Percentiles rank a stretch among this genome's conserved stretches.
phyloP scores from a whole-genome alignment of 495 filamentous ascomycete species.

The Penicillium macrosclerotiorum region DNA sequence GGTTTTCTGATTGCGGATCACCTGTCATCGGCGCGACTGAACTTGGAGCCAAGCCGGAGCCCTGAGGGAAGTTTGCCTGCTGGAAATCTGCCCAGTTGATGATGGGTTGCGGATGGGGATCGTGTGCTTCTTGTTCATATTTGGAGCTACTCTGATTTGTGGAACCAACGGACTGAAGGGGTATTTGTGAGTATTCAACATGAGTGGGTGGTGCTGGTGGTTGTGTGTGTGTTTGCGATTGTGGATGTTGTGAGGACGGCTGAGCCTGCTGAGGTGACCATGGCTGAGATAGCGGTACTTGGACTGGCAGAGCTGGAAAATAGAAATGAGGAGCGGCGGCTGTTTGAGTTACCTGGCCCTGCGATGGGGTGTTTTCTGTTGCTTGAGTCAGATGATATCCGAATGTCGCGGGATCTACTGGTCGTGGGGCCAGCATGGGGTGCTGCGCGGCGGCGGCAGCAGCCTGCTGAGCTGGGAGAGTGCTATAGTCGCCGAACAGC shows the following conservation, averaged over 20 bases:
- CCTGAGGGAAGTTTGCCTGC: not conserved
- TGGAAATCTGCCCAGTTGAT: slow-evolving; percentile 11
- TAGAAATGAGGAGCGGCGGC: slow-evolving; percentile 15
- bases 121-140: not conserved
- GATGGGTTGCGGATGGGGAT: slow-evolving; percentile 10
- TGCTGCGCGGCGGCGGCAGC: slow-evolving; percentile 32
- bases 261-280: slow-evolving; percentile 8
- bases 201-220: slow-evolving; percentile 1
- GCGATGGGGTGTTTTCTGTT: not conserved
- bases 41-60: not conserved
- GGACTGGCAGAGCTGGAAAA: slow-evolving; percentile 16
- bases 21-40: not conserved
- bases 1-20: not conserved
- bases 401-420: slow-evolving; percentile 11
- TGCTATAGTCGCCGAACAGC: slow-evolving; percentile 20
- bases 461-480: slow-evolving; percentile 24
- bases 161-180: not conserved
- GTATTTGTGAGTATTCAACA: slow-evolving; percentile 13
- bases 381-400: slow-evolving; percentile 12
- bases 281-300: slow-evolving; percentile 4
- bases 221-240: too few species aligned
- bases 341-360: not conserved
- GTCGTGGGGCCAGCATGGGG: slow-evolving; percentile 37
- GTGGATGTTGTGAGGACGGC: not conserved
- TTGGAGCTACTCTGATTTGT: not conserved